These are phyloP conservation scores for Setomelanomma holmii DNA, from an alignment of 2,329 filamentous ascomycete genomes.

Conservation along the genomic window DNA sequence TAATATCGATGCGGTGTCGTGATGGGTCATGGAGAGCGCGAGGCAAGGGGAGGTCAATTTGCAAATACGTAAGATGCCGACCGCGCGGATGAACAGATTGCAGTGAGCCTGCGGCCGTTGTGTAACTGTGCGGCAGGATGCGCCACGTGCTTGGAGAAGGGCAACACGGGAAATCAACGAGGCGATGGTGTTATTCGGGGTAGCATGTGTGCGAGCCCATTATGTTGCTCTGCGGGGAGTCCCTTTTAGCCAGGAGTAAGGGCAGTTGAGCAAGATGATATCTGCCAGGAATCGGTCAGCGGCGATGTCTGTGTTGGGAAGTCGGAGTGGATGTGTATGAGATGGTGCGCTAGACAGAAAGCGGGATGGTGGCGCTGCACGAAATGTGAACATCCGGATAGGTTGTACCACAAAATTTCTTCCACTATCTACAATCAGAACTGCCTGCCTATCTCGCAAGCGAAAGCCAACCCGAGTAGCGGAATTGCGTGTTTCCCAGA, in stretches of 20 bases:
- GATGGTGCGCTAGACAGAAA: neutral
- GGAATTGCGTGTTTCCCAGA: too few species aligned
- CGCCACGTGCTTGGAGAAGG: slow-evolving; percentile 14
- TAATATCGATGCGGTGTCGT: slow-evolving; percentile 3
- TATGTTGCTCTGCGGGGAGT: neutral
- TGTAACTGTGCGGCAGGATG: slow-evolving; percentile 9
- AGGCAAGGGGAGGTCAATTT: neutral
- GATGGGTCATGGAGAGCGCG: neutral
- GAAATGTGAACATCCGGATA: neutral
- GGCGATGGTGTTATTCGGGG: slow-evolving; percentile 2
- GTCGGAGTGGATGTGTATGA: neutral
- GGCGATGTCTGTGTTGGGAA: neutral
- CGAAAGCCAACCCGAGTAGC: too few species aligned
- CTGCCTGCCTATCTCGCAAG: neutral
- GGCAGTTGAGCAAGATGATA: slow-evolving; percentile 7
- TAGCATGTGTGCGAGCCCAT: neutral
- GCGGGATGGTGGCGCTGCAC: neutral
- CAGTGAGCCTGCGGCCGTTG: slow-evolving; percentile 6
- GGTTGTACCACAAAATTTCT: neutral
- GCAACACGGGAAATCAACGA: slow-evolving; percentile 27
- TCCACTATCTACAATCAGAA: neutral
- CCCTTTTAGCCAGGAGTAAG: slow-evolving; percentile 3
- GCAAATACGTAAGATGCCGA: neutral
- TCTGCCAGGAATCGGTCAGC: slow-evolving; percentile 17
- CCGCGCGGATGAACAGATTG: neutral